Percentiles rank a stretch among this genome's conserved stretches.
phyloP scores from a whole-genome alignment of 768 basidiomycete species.

The Rossbeevera mucosa region DNA sequence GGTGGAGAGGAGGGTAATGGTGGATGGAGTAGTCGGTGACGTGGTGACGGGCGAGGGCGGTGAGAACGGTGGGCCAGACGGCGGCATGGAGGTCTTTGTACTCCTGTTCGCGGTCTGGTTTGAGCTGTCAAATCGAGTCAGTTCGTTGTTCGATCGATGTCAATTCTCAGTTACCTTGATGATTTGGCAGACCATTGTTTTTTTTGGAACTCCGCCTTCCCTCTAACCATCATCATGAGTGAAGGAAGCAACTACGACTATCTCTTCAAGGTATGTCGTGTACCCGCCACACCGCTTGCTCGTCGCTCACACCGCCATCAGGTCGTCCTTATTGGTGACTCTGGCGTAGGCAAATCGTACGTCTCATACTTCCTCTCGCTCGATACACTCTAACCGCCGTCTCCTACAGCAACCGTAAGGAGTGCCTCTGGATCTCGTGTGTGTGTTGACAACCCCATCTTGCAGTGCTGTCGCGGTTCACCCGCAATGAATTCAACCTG shows the following conservation, averaged over 20 bases:
- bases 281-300: not conserved
- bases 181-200: slow-evolving; percentile 52
- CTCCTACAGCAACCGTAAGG: slow-evolving; percentile 33
- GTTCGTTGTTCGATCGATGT: not conserved
- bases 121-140: slow-evolving; percentile 38
- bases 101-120: slow-evolving; percentile 45
- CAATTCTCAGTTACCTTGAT: slow-evolving; percentile 56
- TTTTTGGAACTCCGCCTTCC: slow-evolving; percentile 31
- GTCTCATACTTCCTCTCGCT: not conserved
- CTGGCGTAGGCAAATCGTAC: slow-evolving; percentile 36
- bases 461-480: slow-evolving; percentile 97
- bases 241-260: slow-evolving; percentile 97
- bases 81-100: slow-evolving; percentile 56
- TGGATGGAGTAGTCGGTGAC: slow-evolving; percentile 76
- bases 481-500: slow-evolving; percentile 97
- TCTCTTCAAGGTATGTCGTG: slow-evolving; percentile 90
- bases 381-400: not conserved
- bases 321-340: slow-evolving; percentile 99
- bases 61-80: slow-evolving; percentile 69
- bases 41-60: slow-evolving; percentile 55
- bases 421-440: not conserved
- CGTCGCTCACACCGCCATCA: slow-evolving; percentile 28
- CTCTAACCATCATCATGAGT: slow-evolving; percentile 49
- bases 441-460: slow-evolving; percentile 2
- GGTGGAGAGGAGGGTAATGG: slow-evolving; percentile 54